A percentile compares a stretch with the other conserved stretches of the same genome.
Evolutionary conservation across 345 rosid species (phyloP).

Genomic region (Leavenworthia alabamica): DNA sequence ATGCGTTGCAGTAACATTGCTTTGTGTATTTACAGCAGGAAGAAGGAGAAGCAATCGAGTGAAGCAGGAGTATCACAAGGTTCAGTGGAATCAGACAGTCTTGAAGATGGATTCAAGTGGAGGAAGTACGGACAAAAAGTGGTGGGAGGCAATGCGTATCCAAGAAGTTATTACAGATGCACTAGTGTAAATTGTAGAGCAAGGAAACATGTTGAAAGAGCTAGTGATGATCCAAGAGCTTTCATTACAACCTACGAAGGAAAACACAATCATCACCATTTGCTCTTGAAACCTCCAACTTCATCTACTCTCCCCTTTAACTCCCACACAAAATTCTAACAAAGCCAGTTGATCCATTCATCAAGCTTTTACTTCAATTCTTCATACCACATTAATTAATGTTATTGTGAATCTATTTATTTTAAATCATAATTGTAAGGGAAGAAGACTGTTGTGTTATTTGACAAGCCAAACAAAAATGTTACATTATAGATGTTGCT

Average conservation of each 20-base stretch:
- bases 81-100: conserved; percentile 62
- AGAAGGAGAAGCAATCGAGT: conserved; percentile 47
- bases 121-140: conserved; percentile 96
- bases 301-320: conserved; percentile 18
- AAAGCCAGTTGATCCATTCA: background rate
- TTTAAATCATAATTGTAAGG: conserved; percentile 1
- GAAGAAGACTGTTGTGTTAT: background rate
- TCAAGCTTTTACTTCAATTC: background rate
- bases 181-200: conserved; percentile 72
- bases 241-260: conserved; percentile 94
- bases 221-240: conserved; percentile 80
- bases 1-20: background rate
- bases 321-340: conserved; percentile 14
- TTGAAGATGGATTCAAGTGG: conserved; percentile 96
- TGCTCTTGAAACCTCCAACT: conserved; percentile 40
- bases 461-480: background rate
- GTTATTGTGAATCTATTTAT: background rate
- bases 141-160: conserved; percentile 93
- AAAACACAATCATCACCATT: conserved; percentile 84
- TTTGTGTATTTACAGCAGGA: conserved; percentile 32
- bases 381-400: conserved; percentile 1
- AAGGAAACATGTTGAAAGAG: conserved; percentile 89
- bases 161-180: conserved; percentile 95
- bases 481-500: background rate
- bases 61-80: conserved; percentile 48